Evolutionary conservation across 768 basidiomycete genomes (phyloP).

Genomic region (Cubamyces sp.): DNA sequence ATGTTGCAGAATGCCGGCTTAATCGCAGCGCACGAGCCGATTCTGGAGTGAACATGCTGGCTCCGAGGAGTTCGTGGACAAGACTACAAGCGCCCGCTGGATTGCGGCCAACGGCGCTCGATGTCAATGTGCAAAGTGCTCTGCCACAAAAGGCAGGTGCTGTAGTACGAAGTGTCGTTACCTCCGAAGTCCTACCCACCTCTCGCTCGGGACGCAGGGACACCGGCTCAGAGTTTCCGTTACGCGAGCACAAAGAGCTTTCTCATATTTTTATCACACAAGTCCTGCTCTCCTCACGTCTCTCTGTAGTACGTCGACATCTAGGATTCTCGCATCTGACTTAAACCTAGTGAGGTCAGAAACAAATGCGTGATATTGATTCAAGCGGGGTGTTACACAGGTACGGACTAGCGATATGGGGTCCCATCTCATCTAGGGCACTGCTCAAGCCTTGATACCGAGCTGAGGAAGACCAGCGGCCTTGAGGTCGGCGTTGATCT

Average conservation of each 20-base stretch:
- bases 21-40: not conserved
- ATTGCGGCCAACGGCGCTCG: not conserved
- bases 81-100: not conserved
- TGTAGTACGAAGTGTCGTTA: constrained; percentile 8
- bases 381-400: no score
- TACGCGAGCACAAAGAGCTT: no score
- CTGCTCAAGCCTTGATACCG: constrained; percentile 10
- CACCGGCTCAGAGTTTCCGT: no score
- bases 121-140: not conserved
- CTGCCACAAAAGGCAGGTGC: constrained; percentile 2
- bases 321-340: no score
- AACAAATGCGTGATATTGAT: no score
- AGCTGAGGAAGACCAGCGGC: constrained; percentile 30
- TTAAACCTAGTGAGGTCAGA: no score
- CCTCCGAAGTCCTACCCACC: no score
- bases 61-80: not conserved
- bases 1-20: not conserved
- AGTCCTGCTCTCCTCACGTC: no score
- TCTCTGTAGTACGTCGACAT: no score
- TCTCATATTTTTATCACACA: no score
- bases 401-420: no score
- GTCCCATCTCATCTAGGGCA: not conserved
- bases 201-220: no score
- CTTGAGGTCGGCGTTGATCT: constrained; percentile 48
- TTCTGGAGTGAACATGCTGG: not conserved